Evolutionary conservation across 2,329 filamentous ascomycete species (phyloP), one percentile per base, ranked within the genome.

Genomic region (Diaporthe australafricana): DNA sequence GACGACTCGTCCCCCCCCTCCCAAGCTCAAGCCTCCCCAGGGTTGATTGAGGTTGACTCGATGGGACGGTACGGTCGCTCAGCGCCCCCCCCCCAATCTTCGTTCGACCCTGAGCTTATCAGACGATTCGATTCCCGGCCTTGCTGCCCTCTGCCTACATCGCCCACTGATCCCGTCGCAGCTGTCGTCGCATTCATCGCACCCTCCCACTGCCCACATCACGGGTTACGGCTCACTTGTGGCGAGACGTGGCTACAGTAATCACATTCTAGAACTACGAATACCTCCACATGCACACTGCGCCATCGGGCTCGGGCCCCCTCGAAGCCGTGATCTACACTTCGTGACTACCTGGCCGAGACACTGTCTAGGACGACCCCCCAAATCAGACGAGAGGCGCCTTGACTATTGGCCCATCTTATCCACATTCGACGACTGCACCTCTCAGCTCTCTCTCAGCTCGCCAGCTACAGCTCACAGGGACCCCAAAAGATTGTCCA

Each of bases 331-430:
- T 63, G 11, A 8, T 50, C 32, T 35, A 35, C 32, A 35, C 45
- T 50, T 2, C 38, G 42, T 45, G 45, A 35, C 45, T 50, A 3
- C 38, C 42, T 45, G 45, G 60, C 60, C 45, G 45, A 65, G 60
- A 65, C 60, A 50, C 12, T 50, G 60, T 65, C 60, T 57, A 22
- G 35, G 55, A 57, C 14, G 11, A 25, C 35, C 4, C 14, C 25
- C 32, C 55, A 38, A 50, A 50, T 65, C 45, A 45, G 60, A 65
- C 45, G 30, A 65, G 60, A 65, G 60, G 60, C 60, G 42, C 38
- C 30, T 30, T 48, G 27, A 63, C 60, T 65, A 50, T 50, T 27
- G 30, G 45, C 38, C 38, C 30, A 14, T 65, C 20, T 65, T 50
- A 27, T 50, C 60, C 60, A 30, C 45, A 65, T 45, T 25, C 22